These are phyloP conservation scores for Talaromyces verruculosus DNA, from an alignment of 2,329 filamentous ascomycete species.

Conservation along the genomic window DNA sequence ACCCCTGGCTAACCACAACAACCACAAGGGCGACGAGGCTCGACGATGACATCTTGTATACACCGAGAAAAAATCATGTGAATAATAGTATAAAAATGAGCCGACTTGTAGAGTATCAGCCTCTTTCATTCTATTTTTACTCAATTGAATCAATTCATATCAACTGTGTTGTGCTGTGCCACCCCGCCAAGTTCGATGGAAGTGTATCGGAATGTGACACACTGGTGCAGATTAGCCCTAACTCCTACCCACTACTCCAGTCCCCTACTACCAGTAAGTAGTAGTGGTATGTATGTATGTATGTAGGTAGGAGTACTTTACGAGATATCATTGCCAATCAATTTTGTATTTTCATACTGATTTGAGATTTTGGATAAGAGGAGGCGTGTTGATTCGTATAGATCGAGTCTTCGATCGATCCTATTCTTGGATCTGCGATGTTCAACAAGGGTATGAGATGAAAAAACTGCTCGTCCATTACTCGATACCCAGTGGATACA, in stretches of 20 bases:
- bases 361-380: not conserved
- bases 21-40: not conserved
- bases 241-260: not conserved
- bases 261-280: no score
- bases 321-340: not conserved
- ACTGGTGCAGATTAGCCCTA: conserved; percentile 15
- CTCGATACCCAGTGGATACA: not conserved
- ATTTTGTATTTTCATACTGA: not conserved
- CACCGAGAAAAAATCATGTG: not conserved
- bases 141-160: not conserved
- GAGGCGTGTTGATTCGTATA: not conserved
- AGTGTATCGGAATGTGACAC: conserved; percentile 7
- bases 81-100: not conserved
- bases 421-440: not conserved
- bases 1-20: not conserved
- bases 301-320: not conserved
- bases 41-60: not conserved
- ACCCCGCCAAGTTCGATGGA: not conserved
- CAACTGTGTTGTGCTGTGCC: not conserved
- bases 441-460: not conserved
- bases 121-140: not conserved
- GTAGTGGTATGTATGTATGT: not conserved
- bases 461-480: not conserved
- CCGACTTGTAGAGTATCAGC: not conserved
- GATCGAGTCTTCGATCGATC: not conserved